phyloP scores from a whole-genome alignment of 2,329 filamentous ascomycete species.

The Hymenoscyphus infarciens region DNA sequence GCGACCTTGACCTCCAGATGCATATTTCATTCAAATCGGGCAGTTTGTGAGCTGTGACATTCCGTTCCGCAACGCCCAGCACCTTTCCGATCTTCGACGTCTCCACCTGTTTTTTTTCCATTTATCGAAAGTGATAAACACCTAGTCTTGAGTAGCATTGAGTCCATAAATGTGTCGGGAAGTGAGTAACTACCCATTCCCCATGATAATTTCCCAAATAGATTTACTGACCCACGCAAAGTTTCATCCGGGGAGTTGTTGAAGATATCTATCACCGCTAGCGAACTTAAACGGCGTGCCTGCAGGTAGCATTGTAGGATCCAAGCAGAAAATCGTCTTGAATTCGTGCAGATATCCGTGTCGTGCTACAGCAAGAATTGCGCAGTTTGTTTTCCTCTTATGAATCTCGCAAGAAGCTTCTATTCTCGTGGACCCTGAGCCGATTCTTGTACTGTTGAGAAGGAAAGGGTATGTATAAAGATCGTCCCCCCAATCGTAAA shows the following conservation, averaged over 20 bases:
- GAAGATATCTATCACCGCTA: conserved; percentile 9
- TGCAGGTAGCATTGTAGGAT: conserved; percentile 14
- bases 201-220: conserved; percentile 15
- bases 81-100: conserved; percentile 11
- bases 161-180: background rate
- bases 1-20: conserved; percentile 3
- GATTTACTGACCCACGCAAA: background rate
- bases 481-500: background rate
- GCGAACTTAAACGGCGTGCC: conserved; percentile 11
- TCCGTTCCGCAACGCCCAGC: conserved; percentile 12
- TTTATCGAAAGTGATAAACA: conserved; percentile 11
- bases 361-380: conserved; percentile 10
- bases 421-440: conserved; percentile 7
- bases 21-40: conserved; percentile 9
- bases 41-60: conserved; percentile 8
- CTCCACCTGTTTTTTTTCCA: conserved; percentile 8
- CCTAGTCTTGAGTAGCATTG: background rate
- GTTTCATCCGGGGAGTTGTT: background rate
- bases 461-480: conserved; percentile 20
- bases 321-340: conserved; percentile 15
- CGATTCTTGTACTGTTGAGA: conserved; percentile 1
- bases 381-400: conserved; percentile 14
- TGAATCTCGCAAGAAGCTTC: background rate
- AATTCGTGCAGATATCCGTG: conserved; percentile 16
- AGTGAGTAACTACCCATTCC: conserved; percentile 5